A percentile compares a stretch with the other conserved stretches of the same genome.
Conservation (phyloP, 2,329 filamentous ascomycete genomes). For the Colletotrichum endophyticum region DNA sequence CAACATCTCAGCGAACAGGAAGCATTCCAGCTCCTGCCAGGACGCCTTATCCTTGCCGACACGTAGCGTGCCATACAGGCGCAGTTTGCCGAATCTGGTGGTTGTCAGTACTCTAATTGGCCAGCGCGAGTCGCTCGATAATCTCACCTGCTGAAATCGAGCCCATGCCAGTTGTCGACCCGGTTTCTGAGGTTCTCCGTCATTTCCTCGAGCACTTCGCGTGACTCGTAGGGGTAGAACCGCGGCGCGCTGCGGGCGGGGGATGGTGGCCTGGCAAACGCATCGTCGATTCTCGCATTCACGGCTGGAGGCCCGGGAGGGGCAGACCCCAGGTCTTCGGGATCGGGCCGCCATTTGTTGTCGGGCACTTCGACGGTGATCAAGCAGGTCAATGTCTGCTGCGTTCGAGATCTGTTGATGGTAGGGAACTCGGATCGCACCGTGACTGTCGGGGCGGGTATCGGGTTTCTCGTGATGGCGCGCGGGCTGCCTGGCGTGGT, state of each 20-base stretch:
- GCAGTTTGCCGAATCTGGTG: conserved; percentile 83
- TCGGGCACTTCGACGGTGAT: conserved; percentile 94
- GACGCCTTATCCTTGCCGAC: conserved; percentile 96
- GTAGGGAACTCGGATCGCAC: conserved; percentile 97
- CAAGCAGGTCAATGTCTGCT: conserved; percentile 92
- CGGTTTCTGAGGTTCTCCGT: conserved; percentile 83
- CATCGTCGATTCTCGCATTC: conserved; percentile 54
- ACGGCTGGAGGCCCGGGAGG: conserved; percentile 47
- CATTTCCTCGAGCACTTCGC: conserved; percentile 80
- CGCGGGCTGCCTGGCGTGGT: conserved; percentile 79
- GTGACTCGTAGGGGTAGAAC: conserved; percentile 75
- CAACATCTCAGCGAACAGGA: conserved; percentile 97
- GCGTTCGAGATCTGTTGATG: conserved; percentile 86
- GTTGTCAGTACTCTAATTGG: conserved; percentile 29
- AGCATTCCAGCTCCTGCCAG: conserved; percentile 98
- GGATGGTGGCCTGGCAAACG: conserved; percentile 62
- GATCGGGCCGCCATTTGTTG: conserved; percentile 86
- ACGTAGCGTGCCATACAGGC: conserved; percentile 85
- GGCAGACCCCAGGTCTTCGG: conserved; percentile 74
- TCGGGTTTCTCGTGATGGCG: conserved; percentile 78
- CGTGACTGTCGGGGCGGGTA: conserved; percentile 89
- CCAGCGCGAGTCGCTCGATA: background rate
- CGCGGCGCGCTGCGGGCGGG: conserved; percentile 62
- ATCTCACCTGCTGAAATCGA: conserved; percentile 81
- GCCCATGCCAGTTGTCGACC: conserved; percentile 98